Base-by-base conservation (phyloP, 1,284 basidiomycete genomes). In the Pseudozyma hubeiensis region DNA sequence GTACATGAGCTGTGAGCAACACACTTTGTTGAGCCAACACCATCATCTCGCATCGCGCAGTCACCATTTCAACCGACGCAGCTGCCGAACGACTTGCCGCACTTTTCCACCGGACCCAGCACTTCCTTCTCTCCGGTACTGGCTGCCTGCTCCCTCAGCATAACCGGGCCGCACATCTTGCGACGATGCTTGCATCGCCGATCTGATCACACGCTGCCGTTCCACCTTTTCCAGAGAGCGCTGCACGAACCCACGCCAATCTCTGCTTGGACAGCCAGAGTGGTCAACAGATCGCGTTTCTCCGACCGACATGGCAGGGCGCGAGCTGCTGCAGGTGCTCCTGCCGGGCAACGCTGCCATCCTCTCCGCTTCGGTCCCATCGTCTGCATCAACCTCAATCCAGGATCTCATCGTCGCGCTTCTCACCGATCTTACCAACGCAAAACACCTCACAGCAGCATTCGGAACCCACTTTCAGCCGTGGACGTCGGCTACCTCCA, bases 301-400 rank as follows among this genome's bases (percentile, higher is more conserved):
- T 19, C 31, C 34, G 24, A 24, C 10, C 44, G 57, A n/a, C 9
- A 75, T 75, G 72, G 55, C 63, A 30, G 67, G 62, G 1, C 50
- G 72, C 10, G 72, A 75, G 52, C 68, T 78, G 31, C 53, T 80
- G 3, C 78, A 78, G 49, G 77, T 80, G 40, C 54, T 80, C 6
- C 47, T 80, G 30, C 78, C 78, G 13, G 77, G 75, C 58, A 76
- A 72, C 43, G 54, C 59, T 1, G 64, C 69, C 39, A 67, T 80
- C 30, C 59, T 80, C 29, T 70, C 68, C 7, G 76, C 70, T 13
- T 75, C 72, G 5, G 33, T 78, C 10, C 66, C 78, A 10, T 64
- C 71, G 13, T 46, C 57, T 1, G 53, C 59, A 14, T 35, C 55
- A 3, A 62, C 77, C 7, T 63, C 77, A 1, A 51, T 75, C 7